Conservation (phyloP, 345 rosid genomes). For the Eucalyptus grandis region DNA sequence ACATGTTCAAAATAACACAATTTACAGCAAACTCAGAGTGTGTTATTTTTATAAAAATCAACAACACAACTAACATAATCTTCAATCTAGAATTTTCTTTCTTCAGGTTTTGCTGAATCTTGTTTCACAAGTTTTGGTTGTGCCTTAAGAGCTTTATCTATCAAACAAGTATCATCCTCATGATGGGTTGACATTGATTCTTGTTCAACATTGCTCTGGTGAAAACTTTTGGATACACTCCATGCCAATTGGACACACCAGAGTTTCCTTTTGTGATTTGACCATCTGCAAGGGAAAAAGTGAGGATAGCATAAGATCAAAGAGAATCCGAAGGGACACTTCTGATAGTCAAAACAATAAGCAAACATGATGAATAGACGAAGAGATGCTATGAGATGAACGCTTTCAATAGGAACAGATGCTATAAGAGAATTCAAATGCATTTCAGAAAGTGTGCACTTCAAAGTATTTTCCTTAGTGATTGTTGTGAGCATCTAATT, state of each 20-base stretch:
- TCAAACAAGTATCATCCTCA: neutral
- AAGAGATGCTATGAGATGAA: neutral
- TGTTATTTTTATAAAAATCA: neutral
- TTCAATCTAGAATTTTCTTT: too few relatives aligned
- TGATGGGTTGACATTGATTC: neutral
- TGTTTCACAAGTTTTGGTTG: neutral
- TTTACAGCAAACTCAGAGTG: neutral
- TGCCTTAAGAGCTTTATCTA: neutral
- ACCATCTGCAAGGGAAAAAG: too few relatives aligned
- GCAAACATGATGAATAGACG: neutral
- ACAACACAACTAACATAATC: neutral
- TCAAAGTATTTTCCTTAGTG: neutral
- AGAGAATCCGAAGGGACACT: too few relatives aligned
- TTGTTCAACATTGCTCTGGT: accelerated
- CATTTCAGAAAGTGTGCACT: neutral
- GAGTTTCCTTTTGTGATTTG: neutral
- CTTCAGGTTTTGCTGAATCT: accelerated
- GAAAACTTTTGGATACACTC: too few relatives aligned
- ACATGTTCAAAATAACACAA: neutral
- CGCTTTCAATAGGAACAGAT: neutral
- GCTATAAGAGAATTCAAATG: neutral
- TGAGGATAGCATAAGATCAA: too few relatives aligned
- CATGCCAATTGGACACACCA: too few relatives aligned
- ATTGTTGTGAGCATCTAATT: neutral
- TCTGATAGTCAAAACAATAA: too few relatives aligned